A percentile compares a stretch with the other conserved stretches of the same genome.
Evolutionary conservation across 2,329 filamentous ascomycete species (phyloP).

Genomic region (Chaetomium strumarium): DNA sequence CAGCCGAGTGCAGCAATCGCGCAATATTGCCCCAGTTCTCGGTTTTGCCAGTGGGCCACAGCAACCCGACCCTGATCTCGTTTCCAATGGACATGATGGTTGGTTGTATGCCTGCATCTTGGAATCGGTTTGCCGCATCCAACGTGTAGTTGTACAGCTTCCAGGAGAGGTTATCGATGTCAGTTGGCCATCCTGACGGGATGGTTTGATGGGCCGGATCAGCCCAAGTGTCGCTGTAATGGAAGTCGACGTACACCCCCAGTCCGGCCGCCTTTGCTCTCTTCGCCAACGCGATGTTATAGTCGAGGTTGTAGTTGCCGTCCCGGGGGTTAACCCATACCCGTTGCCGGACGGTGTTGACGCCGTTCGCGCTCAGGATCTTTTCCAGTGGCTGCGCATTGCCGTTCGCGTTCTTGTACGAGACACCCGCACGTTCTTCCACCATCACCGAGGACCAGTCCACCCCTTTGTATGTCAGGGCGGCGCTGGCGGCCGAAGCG

Average conservation of each 20-base stretch:
- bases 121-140: slow-evolving; percentile 55
- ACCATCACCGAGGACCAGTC: slow-evolving; percentile 65
- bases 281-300: slow-evolving; percentile 63
- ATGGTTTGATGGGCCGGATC: slow-evolving; percentile 58
- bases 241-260: slow-evolving; percentile 40
- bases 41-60: slow-evolving; percentile 59
- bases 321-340: slow-evolving; percentile 64
- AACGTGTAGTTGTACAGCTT: slow-evolving; percentile 65
- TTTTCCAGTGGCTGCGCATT: slow-evolving; percentile 51
- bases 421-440: slow-evolving; percentile 55
- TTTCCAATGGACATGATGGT: slow-evolving; percentile 66
- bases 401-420: slow-evolving; percentile 54
- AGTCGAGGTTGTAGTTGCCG: slow-evolving; percentile 62
- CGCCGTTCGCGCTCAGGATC: slow-evolving; percentile 55
- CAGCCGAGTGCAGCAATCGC: slow-evolving; percentile 56
- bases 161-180: slow-evolving; percentile 52
- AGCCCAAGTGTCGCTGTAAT: slow-evolving; percentile 44
- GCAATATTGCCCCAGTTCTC: slow-evolving; percentile 55
- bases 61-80: slow-evolving; percentile 61
- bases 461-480: slow-evolving; percentile 58
- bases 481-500: slow-evolving; percentile 19
- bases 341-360: slow-evolving; percentile 65
- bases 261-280: slow-evolving; percentile 59
- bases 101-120: slow-evolving; percentile 47
- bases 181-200: slow-evolving; percentile 58